Percentiles rank a stretch among this genome's conserved stretches.
Evolutionary conservation across 495 filamentous ascomycete species (phyloP).

Genomic region (Hypoxylon intermedium): DNA sequence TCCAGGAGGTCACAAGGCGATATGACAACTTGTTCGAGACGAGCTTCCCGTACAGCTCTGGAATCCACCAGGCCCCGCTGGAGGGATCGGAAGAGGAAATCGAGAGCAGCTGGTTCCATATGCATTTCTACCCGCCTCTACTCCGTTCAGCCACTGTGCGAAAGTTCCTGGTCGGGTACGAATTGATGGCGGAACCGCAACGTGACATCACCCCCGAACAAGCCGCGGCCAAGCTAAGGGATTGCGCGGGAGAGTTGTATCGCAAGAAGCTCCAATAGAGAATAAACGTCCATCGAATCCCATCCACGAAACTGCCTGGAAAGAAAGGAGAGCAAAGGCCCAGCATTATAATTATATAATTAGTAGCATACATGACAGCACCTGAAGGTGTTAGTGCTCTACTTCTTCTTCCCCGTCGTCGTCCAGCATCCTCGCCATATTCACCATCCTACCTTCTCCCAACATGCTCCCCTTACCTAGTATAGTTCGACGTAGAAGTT

Average conservation of each 20-base stretch:
- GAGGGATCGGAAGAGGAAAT: slow-evolving; percentile 84
- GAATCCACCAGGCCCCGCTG: slow-evolving; percentile 93
- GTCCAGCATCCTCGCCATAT: background rate
- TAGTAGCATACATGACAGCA: slow-evolving; percentile 7
- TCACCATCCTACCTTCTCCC: background rate
- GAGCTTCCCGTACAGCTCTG: slow-evolving; percentile 89
- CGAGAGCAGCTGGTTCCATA: slow-evolving; percentile 86
- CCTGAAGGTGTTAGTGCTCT: background rate
- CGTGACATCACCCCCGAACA: slow-evolving; percentile 98
- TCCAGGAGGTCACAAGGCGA: slow-evolving; percentile 83
- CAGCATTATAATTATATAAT: slow-evolving; percentile 2
- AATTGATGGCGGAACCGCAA: slow-evolving; percentile 95
- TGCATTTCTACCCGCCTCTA: slow-evolving; percentile 96
- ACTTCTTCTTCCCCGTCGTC: background rate
- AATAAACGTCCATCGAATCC: no score
- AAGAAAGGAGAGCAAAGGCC: no score
- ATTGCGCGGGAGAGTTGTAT: slow-evolving; percentile 81
- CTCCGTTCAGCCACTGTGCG: slow-evolving; percentile 90
- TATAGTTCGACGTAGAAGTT: slow-evolving; percentile 63
- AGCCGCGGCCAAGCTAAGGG: slow-evolving; percentile 78
- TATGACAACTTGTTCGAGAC: slow-evolving; percentile 99
- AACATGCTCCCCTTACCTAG: background rate
- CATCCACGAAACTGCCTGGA: no score
- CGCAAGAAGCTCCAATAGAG: slow-evolving; percentile 65
- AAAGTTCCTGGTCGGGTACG: slow-evolving; percentile 96